A percentile compares a stretch with the other conserved stretches of the same genome.
phyloP scores from a whole-genome alignment of 441 rosid genomes.

The Corymbia calophylla region DNA sequence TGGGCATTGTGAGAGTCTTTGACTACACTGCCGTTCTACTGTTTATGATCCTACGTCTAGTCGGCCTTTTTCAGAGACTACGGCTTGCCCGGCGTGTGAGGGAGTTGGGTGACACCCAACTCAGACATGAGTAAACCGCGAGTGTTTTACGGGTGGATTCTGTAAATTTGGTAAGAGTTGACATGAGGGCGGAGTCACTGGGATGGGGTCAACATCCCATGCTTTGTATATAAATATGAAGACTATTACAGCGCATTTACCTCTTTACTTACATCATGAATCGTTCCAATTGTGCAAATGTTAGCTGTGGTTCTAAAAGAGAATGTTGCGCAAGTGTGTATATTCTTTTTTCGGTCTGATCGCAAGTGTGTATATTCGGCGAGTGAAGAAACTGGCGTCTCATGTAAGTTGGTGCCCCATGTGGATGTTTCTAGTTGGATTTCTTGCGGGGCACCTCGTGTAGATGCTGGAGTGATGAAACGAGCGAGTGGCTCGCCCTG shows the following conservation, averaged over 20 bases:
- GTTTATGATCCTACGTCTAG: conserved; percentile 50
- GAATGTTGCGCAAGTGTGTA: not conserved
- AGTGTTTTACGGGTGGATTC: not conserved
- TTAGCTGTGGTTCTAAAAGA: not conserved
- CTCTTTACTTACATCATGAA: not conserved
- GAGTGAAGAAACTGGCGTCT: not conserved
- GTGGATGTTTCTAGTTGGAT: not conserved
- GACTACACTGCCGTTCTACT: conserved; percentile 49
- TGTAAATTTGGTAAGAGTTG: not conserved
- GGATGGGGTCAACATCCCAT: not conserved
- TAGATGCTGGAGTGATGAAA: not conserved
- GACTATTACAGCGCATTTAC: not conserved
- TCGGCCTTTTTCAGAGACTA: conserved; percentile 45
- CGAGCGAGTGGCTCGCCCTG: not conserved
- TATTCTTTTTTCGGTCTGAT: too few relatives aligned
- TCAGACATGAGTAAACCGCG: conserved; percentile 17
- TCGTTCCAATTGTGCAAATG: not conserved
- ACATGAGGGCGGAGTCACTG: not conserved
- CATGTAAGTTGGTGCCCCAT: not conserved
- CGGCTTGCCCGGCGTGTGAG: conserved; percentile 60
- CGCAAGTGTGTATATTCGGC: not conserved
- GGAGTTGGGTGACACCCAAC: conserved; percentile 36
- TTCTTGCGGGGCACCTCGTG: not conserved
- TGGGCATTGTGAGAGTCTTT: conserved; percentile 46
- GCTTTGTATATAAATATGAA: not conserved